Evolutionary conservation across 2,329 filamentous ascomycete genomes (phyloP).

Genomic region (Neonectria faginata): DNA sequence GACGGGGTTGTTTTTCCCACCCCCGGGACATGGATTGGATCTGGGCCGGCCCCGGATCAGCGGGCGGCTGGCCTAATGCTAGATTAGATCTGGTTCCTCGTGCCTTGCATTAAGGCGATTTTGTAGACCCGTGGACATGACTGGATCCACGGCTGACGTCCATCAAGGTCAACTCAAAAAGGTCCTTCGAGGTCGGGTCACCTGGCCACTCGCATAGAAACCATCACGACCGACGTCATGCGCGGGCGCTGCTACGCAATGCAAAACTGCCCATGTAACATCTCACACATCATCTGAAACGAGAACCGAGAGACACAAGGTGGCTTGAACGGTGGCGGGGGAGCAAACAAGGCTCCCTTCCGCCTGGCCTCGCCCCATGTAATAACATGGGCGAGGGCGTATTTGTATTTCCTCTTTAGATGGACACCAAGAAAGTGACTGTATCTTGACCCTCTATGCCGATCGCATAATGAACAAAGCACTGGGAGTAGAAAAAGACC

Average conservation of each 20-base stretch:
- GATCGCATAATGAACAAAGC: constrained; percentile 10
- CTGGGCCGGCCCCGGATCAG: constrained; percentile 12
- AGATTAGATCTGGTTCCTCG: constrained; percentile 9
- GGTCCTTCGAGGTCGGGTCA: not conserved
- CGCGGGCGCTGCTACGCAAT: not conserved
- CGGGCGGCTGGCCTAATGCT: constrained; percentile 4
- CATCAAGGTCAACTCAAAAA: not conserved
- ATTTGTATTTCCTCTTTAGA: constrained; percentile 26
- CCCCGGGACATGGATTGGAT: not conserved
- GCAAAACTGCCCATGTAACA: constrained; percentile 2
- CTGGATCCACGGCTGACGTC: not conserved
- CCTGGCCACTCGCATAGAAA: not conserved
- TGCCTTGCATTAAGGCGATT: constrained; percentile 15
- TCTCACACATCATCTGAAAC: not conserved
- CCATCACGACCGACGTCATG: constrained; percentile 15
- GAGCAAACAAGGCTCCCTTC: constrained; percentile 4
- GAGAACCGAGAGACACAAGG: not conserved
- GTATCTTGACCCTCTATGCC: constrained; percentile 21
- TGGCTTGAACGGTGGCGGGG: constrained; percentile 14
- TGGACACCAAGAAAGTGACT: constrained; percentile 16
- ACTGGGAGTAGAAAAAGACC: constrained; percentile 14
- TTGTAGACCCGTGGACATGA: not conserved
- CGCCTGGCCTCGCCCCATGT: constrained; percentile 16
- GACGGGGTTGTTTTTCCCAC: not conserved
- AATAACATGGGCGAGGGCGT: constrained; percentile 10